Evolutionary conservation across 345 rosid species (phyloP).

Genomic region (Populus euphratica): DNA sequence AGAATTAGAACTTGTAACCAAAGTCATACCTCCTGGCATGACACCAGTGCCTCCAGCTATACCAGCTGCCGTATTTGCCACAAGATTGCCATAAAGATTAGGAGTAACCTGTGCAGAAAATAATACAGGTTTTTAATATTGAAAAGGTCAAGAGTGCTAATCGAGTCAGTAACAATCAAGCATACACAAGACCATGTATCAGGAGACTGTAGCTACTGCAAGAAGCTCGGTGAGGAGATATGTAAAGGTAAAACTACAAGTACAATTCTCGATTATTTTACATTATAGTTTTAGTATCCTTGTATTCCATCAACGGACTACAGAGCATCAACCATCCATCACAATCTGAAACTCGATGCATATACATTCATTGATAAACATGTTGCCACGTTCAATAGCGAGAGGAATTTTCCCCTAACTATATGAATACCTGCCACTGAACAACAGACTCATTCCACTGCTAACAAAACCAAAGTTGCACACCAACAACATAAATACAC

Average conservation of each 20-base stretch:
- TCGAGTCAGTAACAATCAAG: background rate
- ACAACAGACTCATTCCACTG: background rate
- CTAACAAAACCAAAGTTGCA: background rate
- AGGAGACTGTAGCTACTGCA: background rate
- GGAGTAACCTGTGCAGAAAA: slow-evolving; percentile 67
- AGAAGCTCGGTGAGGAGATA: background rate
- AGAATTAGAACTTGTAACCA: background rate
- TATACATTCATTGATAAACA: too few relatives aligned
- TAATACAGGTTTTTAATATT: too few relatives aligned
- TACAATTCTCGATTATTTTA: too few relatives aligned
- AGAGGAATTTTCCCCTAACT: background rate
- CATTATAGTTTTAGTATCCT: background rate
- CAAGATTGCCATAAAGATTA: slow-evolving; percentile 82
- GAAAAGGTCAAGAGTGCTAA: background rate
- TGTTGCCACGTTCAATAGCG: too few relatives aligned
- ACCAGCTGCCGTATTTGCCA: slow-evolving; percentile 91
- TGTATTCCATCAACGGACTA: background rate
- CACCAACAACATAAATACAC: background rate
- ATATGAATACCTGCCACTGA: background rate
- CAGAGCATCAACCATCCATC: too few relatives aligned
- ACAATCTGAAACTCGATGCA: too few relatives aligned
- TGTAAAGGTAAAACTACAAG: background rate
- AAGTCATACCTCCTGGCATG: slow-evolving; percentile 85
- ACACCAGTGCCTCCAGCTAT: slow-evolving; percentile 96
- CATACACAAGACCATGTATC: background rate